Evolutionary conservation across 371 early-diverging fungal species (phyloP).

Genomic region (Blakeslea trispora): DNA sequence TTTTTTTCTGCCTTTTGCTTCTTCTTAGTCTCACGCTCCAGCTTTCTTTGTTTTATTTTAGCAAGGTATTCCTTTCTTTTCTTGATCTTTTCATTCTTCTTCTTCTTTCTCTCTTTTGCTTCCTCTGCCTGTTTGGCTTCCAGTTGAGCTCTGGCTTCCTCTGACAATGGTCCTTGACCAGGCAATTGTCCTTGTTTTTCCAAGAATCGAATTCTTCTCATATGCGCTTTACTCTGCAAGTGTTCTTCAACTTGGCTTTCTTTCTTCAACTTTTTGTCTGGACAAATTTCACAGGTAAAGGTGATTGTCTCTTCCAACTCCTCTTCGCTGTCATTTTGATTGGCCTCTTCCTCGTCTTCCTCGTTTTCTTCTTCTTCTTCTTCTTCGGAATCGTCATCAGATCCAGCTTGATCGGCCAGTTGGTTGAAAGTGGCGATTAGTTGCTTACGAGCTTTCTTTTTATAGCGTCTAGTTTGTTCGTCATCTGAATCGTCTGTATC

Average conservation of each 20-base stretch:
- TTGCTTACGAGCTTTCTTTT: conserved; percentile 22
- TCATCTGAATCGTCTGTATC: conserved; percentile 30
- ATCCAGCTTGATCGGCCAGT: conserved; percentile 15
- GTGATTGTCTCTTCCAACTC: conserved; percentile 19
- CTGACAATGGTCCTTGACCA: conserved; percentile 5
- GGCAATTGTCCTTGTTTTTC: conserved; percentile 17
- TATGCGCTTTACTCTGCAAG: conserved; percentile 33
- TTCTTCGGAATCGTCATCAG: conserved; percentile 10
- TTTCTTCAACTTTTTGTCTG: conserved; percentile 30
- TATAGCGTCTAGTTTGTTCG: conserved; percentile 23
- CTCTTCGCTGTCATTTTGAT: conserved; percentile 2
- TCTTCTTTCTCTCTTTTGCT: conserved; percentile 11
- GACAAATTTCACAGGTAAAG: conserved; percentile 36
- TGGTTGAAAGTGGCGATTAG: conserved; percentile 18
- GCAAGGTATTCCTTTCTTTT: conserved; percentile 16
- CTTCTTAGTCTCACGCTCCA: conserved; percentile 17
- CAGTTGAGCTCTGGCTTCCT: conserved; percentile 13
- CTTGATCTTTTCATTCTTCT: conserved; percentile 9
- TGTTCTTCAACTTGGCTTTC: conserved; percentile 33
- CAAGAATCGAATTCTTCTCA: conserved; percentile 21
- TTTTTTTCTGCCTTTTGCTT: conserved; percentile 10
- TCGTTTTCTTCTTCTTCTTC: conserved; percentile 14
- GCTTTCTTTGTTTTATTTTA: conserved; percentile 19
- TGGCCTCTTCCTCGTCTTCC: no score
- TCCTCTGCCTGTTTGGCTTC: conserved; percentile 11